Base-by-base conservation (phyloP, 1,139 yeast genomes). In the Geotrichum cucujoidarum region DNA sequence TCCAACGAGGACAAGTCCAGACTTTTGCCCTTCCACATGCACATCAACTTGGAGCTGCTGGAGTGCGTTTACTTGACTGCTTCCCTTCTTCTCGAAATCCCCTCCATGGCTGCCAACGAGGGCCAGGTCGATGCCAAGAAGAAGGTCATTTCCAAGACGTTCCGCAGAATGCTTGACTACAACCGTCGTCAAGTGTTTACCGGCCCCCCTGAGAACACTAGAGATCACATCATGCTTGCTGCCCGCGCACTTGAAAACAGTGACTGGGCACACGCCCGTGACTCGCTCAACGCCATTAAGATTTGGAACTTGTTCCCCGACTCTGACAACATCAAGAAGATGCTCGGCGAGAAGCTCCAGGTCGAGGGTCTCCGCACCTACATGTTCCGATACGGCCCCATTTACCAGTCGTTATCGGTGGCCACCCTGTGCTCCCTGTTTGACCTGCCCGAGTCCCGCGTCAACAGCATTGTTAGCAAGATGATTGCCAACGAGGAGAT, bases 161-260 rank as follows among this genome's bases (percentile, higher is more conserved):
- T 92, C 75, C 83, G 94, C 72, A 81, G 95, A 66, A 80, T 87
- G 68, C 77, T 92, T 60, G 98, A 92, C 65, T 86, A 85, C 72
- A 90, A 87, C 64, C 96, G 89, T 65, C 84, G 94, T 68, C 96
- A 90, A 68, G 85, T 84, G 55, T 92, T 92, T 74, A 88, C 90
- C 56, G 98, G 98, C 33, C 98, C 98, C 40, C 97, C 97, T 51
- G 98, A 92, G 71, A 87, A 92, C 68, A 86, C 95, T 47, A 84
- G 95, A 64, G 99, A 92, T 68, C 89, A 80, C 69, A 83, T 92
- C 60, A 83, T 92, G 75, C 89, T 87, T 67, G 95, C 97, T 46
- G 94, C 97, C 39, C 82, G 83, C 69, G 82, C 89, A 38, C 80
- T 94, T 68, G 86, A 87, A 65, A 78, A 77, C 60, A 97, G 97